Conservation (phyloP, 108 stramenopile genomes). For the Schizochytrium sp. region DNA sequence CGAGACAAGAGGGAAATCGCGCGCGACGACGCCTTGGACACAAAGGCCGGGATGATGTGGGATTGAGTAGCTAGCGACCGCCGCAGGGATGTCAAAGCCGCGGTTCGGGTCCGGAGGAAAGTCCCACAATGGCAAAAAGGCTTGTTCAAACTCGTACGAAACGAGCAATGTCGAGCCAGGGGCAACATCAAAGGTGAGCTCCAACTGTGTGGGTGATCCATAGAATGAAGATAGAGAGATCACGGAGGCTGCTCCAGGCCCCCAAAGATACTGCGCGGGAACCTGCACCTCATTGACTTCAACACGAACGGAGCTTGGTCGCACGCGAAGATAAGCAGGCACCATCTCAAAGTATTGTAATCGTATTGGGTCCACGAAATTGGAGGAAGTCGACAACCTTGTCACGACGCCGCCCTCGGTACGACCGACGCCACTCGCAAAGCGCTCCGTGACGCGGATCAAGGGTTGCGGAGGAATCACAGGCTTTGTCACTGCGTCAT, state of each 20-base stretch:
- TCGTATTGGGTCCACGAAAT: neutral
- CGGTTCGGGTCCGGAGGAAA: constrained; percentile 3
- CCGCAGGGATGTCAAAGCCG: constrained; percentile 5
- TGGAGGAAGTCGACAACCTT: too few species aligned
- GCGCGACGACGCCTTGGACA: too few species aligned
- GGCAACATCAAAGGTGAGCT: neutral
- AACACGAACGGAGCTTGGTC: neutral
- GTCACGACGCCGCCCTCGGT: neutral
- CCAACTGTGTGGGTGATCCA: neutral
- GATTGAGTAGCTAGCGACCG: neutral
- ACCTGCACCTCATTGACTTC: neutral
- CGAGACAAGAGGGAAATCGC: neutral
- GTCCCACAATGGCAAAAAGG: neutral
- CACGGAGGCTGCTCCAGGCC: neutral
- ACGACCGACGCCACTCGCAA: neutral
- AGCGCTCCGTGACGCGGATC: neutral
- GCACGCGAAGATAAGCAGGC: neutral
- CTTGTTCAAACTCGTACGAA: neutral
- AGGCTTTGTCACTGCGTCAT: too few species aligned
- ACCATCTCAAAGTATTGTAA: neutral
- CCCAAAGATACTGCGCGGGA: neutral
- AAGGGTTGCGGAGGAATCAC: too few species aligned
- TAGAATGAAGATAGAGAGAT: neutral
- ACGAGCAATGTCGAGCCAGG: neutral
- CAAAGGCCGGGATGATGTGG: neutral